These are phyloP conservation scores for Fragaria iinumae DNA, from an alignment of 306 rosid genomes.

Conservation along the genomic window DNA sequence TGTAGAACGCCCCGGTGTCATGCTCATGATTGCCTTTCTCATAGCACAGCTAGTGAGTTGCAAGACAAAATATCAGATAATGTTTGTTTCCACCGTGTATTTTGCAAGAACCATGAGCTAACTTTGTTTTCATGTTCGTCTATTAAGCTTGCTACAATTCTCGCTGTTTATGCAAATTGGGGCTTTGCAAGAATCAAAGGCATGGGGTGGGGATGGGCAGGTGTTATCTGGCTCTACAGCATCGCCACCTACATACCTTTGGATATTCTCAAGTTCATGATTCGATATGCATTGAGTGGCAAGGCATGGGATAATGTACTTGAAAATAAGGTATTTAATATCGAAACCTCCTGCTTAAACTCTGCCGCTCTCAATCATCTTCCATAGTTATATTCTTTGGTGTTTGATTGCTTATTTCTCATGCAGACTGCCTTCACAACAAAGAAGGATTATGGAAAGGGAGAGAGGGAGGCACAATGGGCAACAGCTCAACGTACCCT, in stretches of 20 bases:
- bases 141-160: slow-evolving; percentile 58
- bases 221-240: slow-evolving; percentile 79
- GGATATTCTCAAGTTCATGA: slow-evolving; percentile 63
- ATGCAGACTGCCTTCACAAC: slow-evolving; percentile 73
- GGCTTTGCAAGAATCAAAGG: slow-evolving; percentile 63
- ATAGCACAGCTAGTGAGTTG: slow-evolving; percentile 71
- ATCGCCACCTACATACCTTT: slow-evolving; percentile 64
- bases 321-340: slow-evolving; percentile 50
- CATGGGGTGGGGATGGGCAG: slow-evolving; percentile 97
- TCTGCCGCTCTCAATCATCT: not conserved
- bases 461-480: slow-evolving; percentile 92
- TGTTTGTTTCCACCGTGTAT: not conserved
- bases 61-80: not conserved
- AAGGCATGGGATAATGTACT: slow-evolving; percentile 79
- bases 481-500: slow-evolving; percentile 82
- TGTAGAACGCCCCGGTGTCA: slow-evolving; percentile 77
- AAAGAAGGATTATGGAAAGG: slow-evolving; percentile 80
- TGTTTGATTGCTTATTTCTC: not conserved
- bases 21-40: slow-evolving; percentile 55
- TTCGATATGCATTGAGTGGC: slow-evolving; percentile 71
- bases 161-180: slow-evolving; percentile 87
- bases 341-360: not conserved
- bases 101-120: not conserved
- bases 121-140: not conserved
- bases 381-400: not conserved